Percentiles rank a stretch among this genome's conserved stretches.
Evolutionary conservation across 1,139 yeast genomes (phyloP).

Genomic region (Geotrichum restrictum): DNA sequence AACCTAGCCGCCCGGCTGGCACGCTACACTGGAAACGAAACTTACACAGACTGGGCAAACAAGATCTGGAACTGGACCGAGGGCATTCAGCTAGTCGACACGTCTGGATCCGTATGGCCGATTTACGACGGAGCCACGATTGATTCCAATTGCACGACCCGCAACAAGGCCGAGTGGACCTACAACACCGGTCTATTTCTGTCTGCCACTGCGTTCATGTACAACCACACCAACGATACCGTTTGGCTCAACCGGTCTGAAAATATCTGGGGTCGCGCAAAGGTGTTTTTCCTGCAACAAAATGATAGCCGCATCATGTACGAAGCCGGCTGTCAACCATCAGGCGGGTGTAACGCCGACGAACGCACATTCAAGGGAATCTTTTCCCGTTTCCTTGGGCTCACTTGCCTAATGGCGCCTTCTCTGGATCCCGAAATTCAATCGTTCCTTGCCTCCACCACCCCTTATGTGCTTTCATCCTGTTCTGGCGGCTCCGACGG

Average conservation of each 20-base stretch:
- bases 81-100: conserved; percentile 53
- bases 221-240: conserved; percentile 64
- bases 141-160: conserved; percentile 57
- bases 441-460: conserved; percentile 55
- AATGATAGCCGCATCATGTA: conserved; percentile 51
- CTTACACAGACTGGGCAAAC: conserved; percentile 81
- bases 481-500: conserved; percentile 87
- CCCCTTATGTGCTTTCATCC: conserved; percentile 72
- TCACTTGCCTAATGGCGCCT: conserved; percentile 35
- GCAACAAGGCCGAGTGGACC: conserved; percentile 70
- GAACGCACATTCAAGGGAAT: conserved; percentile 88
- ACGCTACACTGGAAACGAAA: conserved; percentile 67
- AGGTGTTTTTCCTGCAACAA: conserved; percentile 54
- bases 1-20: conserved; percentile 84
- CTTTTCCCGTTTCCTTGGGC: conserved; percentile 68
- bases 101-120: conserved; percentile 38
- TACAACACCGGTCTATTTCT: conserved; percentile 81
- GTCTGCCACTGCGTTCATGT: conserved; percentile 78
- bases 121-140: conserved; percentile 78
- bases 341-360: conserved; percentile 68
- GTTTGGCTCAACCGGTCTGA: conserved; percentile 58
- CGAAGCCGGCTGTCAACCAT: conserved; percentile 76
- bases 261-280: conserved; percentile 45
- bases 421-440: conserved; percentile 38
- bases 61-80: conserved; percentile 78